Evolutionary conservation across 805 yeast genomes (phyloP), one percentile per base, ranked within the genome.

Genomic region (Spathaspora sp.): DNA sequence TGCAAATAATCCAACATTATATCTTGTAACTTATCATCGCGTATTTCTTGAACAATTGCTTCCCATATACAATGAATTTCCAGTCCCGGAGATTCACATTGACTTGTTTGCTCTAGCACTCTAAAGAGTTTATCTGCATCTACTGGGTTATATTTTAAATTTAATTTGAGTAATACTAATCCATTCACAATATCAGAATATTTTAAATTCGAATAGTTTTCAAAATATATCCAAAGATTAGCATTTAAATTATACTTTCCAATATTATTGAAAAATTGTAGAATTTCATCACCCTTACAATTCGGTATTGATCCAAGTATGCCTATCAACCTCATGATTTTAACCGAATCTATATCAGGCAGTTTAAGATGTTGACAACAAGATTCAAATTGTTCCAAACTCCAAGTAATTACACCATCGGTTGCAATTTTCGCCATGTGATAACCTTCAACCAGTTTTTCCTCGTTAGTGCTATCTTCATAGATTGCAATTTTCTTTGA

Each of bases 391-490:
- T 44, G 35, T 28, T 42, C 50, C 35, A 52, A 32, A 26, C 29
- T 28, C 44, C 49, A 38, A n/a, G 12, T 35, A 28, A 28, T 28
- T 3, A 26, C 9, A 9, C 43, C 49, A 10, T 32, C 23, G 44
- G 17, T 14, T 1, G n/a, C 19, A 16, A 51, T 51, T 20, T 53
- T 67, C 7, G 71, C 71, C 23, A 65, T 58, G 61, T 65, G 76
- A 53, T 63, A 72, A 60, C 65, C 72, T 56, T 71, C 69, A 73
- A 79, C 74, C 5, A 2, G 68, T 42, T 67, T 69, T 0, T 78
- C 72, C 9, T 79, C 75, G 3, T 71, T 68, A 5, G 67, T 57
- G 48, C 65, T 70, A 55, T 76, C 80, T 46, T 74, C 74, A 48
- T 61, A 76, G n/a, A 76, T 75, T 10, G 62, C 49, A 18, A 76